A percentile compares a stretch with the other conserved stretches of the same genome.
phyloP scores from a whole-genome alignment of 2,329 filamentous ascomycete species.

The Penicillium sp. region DNA sequence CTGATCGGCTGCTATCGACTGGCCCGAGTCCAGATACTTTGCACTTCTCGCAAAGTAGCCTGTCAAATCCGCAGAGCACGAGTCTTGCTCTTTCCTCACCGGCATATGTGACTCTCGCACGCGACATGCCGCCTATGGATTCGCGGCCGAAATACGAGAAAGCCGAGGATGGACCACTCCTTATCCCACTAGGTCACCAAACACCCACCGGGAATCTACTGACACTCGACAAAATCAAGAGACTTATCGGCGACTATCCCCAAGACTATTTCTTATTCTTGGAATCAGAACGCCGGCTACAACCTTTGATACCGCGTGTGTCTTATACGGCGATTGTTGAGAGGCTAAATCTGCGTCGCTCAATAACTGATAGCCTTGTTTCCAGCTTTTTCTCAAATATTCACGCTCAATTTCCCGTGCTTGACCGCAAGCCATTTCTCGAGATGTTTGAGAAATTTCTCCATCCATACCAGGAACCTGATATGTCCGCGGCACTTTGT shows the following conservation, averaged over 20 bases:
- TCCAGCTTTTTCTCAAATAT: conserved; percentile 12
- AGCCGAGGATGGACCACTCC: conserved; percentile 7
- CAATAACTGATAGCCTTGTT: conserved; percentile 8
- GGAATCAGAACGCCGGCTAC: conserved; percentile 13
- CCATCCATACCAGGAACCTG: conserved; percentile 1
- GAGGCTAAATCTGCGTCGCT: neutral
- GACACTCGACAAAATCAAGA: conserved; percentile 11
- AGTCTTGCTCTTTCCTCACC: neutral
- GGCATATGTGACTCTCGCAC: neutral
- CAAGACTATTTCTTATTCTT: conserved; percentile 17
- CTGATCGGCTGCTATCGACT: conserved; percentile 6
- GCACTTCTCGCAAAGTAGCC: neutral
- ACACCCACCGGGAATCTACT: conserved; percentile 16
- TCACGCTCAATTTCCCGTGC: conserved; percentile 14
- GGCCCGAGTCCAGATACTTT: neutral
- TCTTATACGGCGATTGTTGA: neutral
- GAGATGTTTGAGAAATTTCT: conserved; percentile 12
- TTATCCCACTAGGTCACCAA: conserved; percentile 13
- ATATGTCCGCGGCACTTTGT: conserved; percentile 12
- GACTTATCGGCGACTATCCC: conserved; percentile 16
- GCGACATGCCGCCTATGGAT: neutral
- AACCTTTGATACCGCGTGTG: neutral
- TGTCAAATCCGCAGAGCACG: neutral
- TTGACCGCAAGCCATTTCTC: conserved; percentile 9
- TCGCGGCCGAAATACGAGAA: conserved; percentile 1